phyloP scores from a whole-genome alignment of 1,284 basidiomycete species.

The Heliocybe sulcata region DNA sequence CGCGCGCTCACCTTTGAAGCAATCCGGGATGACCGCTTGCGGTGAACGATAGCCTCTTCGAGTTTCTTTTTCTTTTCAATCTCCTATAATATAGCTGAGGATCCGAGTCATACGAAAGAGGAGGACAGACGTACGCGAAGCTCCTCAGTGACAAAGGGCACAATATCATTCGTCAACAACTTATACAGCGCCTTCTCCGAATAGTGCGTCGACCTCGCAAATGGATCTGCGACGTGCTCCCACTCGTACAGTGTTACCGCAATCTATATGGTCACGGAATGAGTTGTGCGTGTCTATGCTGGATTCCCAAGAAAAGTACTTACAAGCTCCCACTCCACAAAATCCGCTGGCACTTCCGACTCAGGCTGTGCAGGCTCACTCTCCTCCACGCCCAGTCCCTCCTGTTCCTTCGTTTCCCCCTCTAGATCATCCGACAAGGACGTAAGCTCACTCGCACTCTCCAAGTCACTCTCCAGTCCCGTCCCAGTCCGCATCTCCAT shows the following conservation, averaged over 20 bases:
- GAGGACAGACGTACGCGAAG: conserved; percentile 40
- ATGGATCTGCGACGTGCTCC: conserved; percentile 67
- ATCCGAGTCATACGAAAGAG: conserved; percentile 2
- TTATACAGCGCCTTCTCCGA: conserved; percentile 75
- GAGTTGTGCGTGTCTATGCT: background rate
- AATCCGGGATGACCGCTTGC: conserved; percentile 82
- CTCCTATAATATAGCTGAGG: conserved; percentile 39
- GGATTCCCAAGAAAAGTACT: conserved; percentile 18
- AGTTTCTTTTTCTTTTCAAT: conserved; percentile 50
- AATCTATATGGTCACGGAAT: conserved; percentile 39
- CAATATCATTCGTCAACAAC: conserved; percentile 53
- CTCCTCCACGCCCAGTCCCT: conserved; percentile 4
- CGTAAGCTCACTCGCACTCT: conserved; percentile 60
- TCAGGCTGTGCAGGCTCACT: conserved; percentile 5
- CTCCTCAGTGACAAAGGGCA: conserved; percentile 59
- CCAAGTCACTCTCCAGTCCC: conserved; percentile 48
- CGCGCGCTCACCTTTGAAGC: conserved; percentile 67
- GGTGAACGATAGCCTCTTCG: conserved; percentile 65
- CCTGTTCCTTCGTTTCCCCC: conserved; percentile 3
- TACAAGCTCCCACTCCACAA: conserved; percentile 83
- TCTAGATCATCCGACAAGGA: conserved; percentile 46
- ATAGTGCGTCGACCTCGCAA: conserved; percentile 71
- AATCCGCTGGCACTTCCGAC: conserved; percentile 38
- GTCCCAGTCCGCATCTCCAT: conserved; percentile 14
- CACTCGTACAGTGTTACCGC: conserved; percentile 77